phyloP scores from a whole-genome alignment of 2,329 filamentous ascomycete species.

The Ophiostoma sp. region DNA sequence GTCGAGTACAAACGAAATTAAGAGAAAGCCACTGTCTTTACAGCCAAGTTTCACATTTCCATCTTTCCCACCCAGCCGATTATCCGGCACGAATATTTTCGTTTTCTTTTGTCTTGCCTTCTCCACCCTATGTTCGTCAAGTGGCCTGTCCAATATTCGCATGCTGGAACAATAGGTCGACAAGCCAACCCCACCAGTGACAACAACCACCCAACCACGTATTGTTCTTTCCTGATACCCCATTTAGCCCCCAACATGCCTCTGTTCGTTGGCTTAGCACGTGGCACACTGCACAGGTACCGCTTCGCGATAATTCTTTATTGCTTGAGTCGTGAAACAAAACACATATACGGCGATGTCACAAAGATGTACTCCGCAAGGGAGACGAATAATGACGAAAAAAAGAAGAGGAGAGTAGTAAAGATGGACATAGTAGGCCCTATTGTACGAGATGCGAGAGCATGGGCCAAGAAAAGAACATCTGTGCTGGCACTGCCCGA shows the following conservation, averaged over 20 bases:
- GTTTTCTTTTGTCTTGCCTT: neutral
- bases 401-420: neutral
- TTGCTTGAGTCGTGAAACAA: slow-evolving; percentile 15
- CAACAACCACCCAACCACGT: neutral
- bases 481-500: neutral
- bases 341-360: slow-evolving; percentile 9
- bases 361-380: neutral
- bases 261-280: neutral
- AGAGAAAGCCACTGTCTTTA: neutral
- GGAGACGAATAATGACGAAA: neutral
- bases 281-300: slow-evolving; percentile 20
- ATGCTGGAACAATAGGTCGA: neutral
- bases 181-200: neutral
- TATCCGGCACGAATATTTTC: neutral
- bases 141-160: neutral
- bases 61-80: neutral
- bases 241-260: neutral
- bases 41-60: slow-evolving; percentile 1
- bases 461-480: neutral
- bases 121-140: neutral
- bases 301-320: slow-evolving; percentile 16
- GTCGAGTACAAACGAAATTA: neutral
- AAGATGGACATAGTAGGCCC: neutral
- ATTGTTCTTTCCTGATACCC: neutral
- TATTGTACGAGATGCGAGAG: neutral